A percentile compares a stretch with the other conserved stretches of the same genome.
Conservation (phyloP, 176 grass and related monocot species). For the Carex littledalei region DNA sequence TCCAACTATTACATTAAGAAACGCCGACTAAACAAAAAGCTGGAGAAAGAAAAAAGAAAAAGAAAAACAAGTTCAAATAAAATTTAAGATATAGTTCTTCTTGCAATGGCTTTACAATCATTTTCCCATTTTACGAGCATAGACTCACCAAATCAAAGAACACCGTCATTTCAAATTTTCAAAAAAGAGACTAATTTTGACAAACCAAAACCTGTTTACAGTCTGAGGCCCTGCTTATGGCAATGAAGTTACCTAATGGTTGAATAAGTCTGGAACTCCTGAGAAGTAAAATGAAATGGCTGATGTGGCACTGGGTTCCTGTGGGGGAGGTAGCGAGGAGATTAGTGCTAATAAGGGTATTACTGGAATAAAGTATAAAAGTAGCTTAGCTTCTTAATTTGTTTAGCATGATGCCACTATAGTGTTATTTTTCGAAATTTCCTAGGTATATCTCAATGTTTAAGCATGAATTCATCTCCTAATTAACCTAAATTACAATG, state of each 20-base stretch:
- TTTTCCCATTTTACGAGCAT: neutral
- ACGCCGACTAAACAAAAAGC: neutral
- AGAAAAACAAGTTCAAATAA: neutral
- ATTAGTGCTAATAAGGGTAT: neutral
- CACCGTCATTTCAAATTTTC: neutral
- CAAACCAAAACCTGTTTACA: neutral
- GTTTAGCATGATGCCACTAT: neutral
- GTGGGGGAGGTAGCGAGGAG: neutral
- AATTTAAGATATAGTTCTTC: neutral
- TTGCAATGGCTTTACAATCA: neutral
- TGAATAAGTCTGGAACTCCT: conserved; percentile 77
- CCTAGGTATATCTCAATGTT: neutral
- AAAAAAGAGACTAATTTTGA: neutral
- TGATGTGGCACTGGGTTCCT: conserved; percentile 52
- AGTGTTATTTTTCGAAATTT: neutral
- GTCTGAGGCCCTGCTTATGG: neutral
- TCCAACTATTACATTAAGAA: neutral
- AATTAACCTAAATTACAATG: neutral
- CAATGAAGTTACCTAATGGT: conserved; percentile 43
- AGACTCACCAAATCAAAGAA: neutral
- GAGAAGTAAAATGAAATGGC: conserved; percentile 89
- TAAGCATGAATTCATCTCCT: neutral
- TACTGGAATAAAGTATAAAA: neutral
- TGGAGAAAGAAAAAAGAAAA: neutral
- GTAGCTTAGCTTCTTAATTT: neutral